These are phyloP conservation scores for Alternaria sp. DNA, from an alignment of 2,329 filamentous ascomycete species.

Conservation along the genomic window DNA sequence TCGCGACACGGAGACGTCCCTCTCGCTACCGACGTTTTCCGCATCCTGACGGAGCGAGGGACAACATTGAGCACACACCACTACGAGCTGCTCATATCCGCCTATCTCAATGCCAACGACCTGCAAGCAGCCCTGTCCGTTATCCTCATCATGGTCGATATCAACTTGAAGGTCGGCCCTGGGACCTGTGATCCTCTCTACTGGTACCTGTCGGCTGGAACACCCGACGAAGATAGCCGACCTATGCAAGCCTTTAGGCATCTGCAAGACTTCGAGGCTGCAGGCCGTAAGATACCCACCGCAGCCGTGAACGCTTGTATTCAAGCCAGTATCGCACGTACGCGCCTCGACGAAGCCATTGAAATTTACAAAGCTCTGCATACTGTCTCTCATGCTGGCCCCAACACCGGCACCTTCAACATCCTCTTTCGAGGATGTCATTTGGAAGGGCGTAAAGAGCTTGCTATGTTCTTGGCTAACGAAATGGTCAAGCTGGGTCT, in stretches of 20 bases:
- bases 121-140: slow-evolving; percentile 72
- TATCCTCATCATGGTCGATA: slow-evolving; percentile 75
- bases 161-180: slow-evolving; percentile 64
- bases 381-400: slow-evolving; percentile 56
- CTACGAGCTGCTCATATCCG: slow-evolving; percentile 80
- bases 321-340: slow-evolving; percentile 58
- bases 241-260: slow-evolving; percentile 63
- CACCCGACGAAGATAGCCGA: slow-evolving; percentile 49
- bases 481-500: slow-evolving; percentile 68
- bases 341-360: slow-evolving; percentile 61
- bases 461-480: slow-evolving; percentile 67
- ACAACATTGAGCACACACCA: slow-evolving; percentile 70
- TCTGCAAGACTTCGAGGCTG: slow-evolving; percentile 64
- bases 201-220: slow-evolving; percentile 60
- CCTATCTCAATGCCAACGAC: slow-evolving; percentile 69
- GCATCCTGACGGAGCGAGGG: slow-evolving; percentile 66
- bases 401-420: slow-evolving; percentile 67
- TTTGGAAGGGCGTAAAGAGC: slow-evolving; percentile 55
- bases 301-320: slow-evolving; percentile 62
- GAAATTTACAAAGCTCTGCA: slow-evolving; percentile 69
- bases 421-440: slow-evolving; percentile 62
- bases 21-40: slow-evolving; percentile 76
- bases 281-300: slow-evolving; percentile 60
- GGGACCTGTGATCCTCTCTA: slow-evolving; percentile 72
- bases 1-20: slow-evolving; percentile 71